Evolutionary conservation across 2,329 filamentous ascomycete species (phyloP).

Genomic region (Colletotrichum sp.): DNA sequence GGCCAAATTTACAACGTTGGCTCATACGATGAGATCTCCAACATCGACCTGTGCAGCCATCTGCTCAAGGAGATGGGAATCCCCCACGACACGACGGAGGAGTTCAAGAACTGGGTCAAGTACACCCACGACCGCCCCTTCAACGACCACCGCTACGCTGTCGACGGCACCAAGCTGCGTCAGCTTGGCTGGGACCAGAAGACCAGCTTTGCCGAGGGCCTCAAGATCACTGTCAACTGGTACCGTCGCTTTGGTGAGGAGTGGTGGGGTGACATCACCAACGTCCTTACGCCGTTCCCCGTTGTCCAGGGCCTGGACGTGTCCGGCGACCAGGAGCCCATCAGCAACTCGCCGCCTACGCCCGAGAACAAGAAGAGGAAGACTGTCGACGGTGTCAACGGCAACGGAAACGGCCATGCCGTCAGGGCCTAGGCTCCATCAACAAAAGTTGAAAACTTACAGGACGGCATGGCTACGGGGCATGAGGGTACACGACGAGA

Average conservation of each 20-base stretch:
- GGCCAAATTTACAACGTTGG: constrained; percentile 85
- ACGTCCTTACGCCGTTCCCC: constrained; percentile 72
- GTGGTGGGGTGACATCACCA: constrained; percentile 77
- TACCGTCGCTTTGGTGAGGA: constrained; percentile 68
- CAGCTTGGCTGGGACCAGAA: constrained; percentile 74
- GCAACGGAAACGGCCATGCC: constrained; percentile 4
- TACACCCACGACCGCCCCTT: constrained; percentile 81
- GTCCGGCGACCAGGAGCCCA: constrained; percentile 53
- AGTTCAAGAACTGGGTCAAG: constrained; percentile 70
- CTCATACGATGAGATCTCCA: constrained; percentile 79
- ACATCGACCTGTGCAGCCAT: constrained; percentile 70
- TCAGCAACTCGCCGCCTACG: constrained; percentile 34
- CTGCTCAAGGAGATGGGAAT: constrained; percentile 69
- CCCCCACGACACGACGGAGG: constrained; percentile 50
- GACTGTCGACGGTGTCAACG: constrained; percentile 14
- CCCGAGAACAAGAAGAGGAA: constrained; percentile 26
- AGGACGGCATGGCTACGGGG: not conserved
- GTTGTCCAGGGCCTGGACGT: constrained; percentile 62
- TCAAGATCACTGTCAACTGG: constrained; percentile 72
- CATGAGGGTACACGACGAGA: not conserved
- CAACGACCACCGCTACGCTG: constrained; percentile 76
- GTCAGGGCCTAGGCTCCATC: not conserved
- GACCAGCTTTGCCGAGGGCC: constrained; percentile 67
- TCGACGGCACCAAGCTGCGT: constrained; percentile 72
- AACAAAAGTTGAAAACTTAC: not conserved